A percentile compares a stretch with the other conserved stretches of the same genome.
phyloP scores from a whole-genome alignment of 2,329 filamentous ascomycete species.

The Nemania serpens region DNA sequence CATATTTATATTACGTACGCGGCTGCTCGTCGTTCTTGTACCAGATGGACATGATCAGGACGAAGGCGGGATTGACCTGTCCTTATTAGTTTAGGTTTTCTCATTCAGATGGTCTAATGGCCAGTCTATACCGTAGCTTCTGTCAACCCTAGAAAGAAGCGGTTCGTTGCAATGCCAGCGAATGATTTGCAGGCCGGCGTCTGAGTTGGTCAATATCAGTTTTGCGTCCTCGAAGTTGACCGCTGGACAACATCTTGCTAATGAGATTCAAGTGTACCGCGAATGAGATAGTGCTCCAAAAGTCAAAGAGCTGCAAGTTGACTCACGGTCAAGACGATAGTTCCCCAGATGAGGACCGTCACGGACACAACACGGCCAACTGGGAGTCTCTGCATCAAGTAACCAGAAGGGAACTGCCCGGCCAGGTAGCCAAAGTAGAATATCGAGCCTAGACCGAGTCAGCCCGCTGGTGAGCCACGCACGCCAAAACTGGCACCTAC shows the following conservation, averaged over 20 bases:
- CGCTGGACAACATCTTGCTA: not conserved
- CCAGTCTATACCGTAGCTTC: slow-evolving; percentile 52
- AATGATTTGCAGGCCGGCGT: slow-evolving; percentile 60
- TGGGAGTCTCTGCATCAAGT: slow-evolving; percentile 52
- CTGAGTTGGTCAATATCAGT: slow-evolving; percentile 18
- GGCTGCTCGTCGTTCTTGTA: slow-evolving; percentile 53
- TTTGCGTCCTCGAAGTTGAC: not conserved
- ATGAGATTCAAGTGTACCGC: not conserved
- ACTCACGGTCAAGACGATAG: slow-evolving; percentile 48
- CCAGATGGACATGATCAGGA: slow-evolving; percentile 44
- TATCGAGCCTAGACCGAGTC: slow-evolving; percentile 46
- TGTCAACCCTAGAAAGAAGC: slow-evolving; percentile 60
- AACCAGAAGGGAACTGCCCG: slow-evolving; percentile 50
- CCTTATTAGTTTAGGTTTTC: slow-evolving; percentile 3
- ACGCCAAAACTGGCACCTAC: slow-evolving; percentile 47
- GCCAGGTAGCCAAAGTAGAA: slow-evolving; percentile 57
- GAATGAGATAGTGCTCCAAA: not conserved
- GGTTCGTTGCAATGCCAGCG: slow-evolving; percentile 57
- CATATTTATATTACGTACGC: no score
- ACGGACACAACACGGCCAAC: slow-evolving; percentile 53
- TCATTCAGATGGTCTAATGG: not conserved
- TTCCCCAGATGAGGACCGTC: slow-evolving; percentile 53
- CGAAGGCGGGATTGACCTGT: slow-evolving; percentile 54
- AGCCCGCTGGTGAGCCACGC: not conserved
- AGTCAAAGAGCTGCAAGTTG: not conserved